Percentiles rank a stretch among this genome's conserved stretches.
Evolutionary conservation across 768 basidiomycete species (phyloP).

Genomic region (Lactarius tabidus): DNA sequence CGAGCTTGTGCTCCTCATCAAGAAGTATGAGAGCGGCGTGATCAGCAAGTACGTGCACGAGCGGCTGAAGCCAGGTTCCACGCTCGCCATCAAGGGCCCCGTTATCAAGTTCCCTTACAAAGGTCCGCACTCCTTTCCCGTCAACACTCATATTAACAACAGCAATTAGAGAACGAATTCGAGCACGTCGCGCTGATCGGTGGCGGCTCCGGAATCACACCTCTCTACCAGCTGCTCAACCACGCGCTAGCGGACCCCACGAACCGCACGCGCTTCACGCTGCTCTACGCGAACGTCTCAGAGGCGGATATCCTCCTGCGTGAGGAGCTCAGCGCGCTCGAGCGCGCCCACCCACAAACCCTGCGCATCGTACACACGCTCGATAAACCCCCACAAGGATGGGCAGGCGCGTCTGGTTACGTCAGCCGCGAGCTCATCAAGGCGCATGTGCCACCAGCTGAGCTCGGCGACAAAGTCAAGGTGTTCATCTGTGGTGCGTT

Average conservation of each 20-base stretch:
- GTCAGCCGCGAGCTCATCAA: constrained; percentile 69
- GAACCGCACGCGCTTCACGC: constrained; percentile 93
- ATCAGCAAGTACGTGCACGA: constrained; percentile 79
- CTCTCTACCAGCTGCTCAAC: constrained; percentile 75
- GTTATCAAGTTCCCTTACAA: constrained; percentile 85
- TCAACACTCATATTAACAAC: too few species aligned
- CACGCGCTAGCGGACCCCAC: constrained; percentile 66
- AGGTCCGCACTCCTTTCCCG: constrained; percentile 38
- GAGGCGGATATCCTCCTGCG: constrained; percentile 88
- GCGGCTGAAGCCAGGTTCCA: constrained; percentile 73
- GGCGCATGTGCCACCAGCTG: constrained; percentile 62
- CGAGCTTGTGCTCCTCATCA: constrained; percentile 76
- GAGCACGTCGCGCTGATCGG: constrained; percentile 87
- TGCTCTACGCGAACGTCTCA: constrained; percentile 87
- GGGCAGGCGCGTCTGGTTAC: constrained; percentile 74
- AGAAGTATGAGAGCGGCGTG: constrained; percentile 78
- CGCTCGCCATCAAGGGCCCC: constrained; percentile 86
- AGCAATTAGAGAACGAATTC: constrained; percentile 63
- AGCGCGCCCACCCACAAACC: constrained; percentile 61
- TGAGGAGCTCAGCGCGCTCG: constrained; percentile 66
- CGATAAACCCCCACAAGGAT: constrained; percentile 67
- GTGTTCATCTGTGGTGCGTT: constrained; percentile 81
- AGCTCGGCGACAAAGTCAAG: constrained; percentile 74
- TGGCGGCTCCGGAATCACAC: constrained; percentile 91
- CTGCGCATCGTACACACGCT: constrained; percentile 84